Percentiles rank a stretch among this genome's conserved stretches.
Conservation (phyloP, 1,284 basidiomycete species). For the Cerrena zonata region DNA sequence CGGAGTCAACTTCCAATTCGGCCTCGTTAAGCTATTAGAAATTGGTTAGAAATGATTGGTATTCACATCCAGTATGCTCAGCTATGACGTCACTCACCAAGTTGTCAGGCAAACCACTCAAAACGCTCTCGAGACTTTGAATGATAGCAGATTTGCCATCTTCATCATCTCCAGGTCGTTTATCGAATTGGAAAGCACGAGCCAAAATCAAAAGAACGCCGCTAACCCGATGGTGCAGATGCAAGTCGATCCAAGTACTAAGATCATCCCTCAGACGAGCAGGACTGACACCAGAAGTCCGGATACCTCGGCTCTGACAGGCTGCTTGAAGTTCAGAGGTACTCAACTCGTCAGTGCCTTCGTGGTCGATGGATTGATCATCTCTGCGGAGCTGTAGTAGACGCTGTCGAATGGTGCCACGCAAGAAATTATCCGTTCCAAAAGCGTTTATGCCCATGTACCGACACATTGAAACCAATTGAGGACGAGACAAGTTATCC, state of each 20-base stretch:
- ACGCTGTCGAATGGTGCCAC: slow-evolving; percentile 85
- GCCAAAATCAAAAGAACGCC: slow-evolving; percentile 91
- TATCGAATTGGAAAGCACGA: slow-evolving; percentile 92
- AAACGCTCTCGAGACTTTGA: slow-evolving; percentile 80
- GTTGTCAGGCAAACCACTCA: slow-evolving; percentile 92
- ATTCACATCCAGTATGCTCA: background rate
- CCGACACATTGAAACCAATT: slow-evolving; percentile 93
- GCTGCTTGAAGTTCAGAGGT: slow-evolving; percentile 86
- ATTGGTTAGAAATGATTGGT: slow-evolving; percentile 9
- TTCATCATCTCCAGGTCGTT: slow-evolving; percentile 62
- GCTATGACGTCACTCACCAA: slow-evolving; percentile 52
- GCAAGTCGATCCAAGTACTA: slow-evolving; percentile 88
- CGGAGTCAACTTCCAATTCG: slow-evolving; percentile 90
- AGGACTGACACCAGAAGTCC: slow-evolving; percentile 80
- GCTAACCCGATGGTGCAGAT: slow-evolving; percentile 83
- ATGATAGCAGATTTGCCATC: slow-evolving; percentile 76
- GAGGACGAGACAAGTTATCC: slow-evolving; percentile 94
- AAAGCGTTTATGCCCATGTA: slow-evolving; percentile 99
- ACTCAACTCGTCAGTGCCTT: slow-evolving; percentile 89
- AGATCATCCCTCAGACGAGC: slow-evolving; percentile 84
- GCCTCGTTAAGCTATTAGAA: slow-evolving; percentile 81
- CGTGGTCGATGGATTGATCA: slow-evolving; percentile 86
- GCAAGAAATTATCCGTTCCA: slow-evolving; percentile 97
- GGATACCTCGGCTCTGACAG: slow-evolving; percentile 91
- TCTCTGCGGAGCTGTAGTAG: slow-evolving; percentile 84